Evolutionary conservation across 78 protist species (phyloP).

Genomic region (Planoprotostelium fungivorum): DNA sequence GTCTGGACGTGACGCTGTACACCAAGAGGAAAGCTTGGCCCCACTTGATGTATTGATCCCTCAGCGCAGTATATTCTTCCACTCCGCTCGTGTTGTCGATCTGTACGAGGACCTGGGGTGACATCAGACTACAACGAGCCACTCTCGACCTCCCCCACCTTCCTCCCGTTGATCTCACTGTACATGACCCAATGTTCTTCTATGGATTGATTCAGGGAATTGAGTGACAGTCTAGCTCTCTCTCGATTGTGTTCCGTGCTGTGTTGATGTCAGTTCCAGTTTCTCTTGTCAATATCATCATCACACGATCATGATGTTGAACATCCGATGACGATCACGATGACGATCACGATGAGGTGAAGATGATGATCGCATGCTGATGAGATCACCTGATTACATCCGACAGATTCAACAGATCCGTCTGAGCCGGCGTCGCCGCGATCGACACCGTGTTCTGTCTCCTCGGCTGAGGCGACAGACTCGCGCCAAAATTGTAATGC

Average conservation of each 20-base stretch:
- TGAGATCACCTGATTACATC: background rate
- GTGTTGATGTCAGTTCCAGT: no score
- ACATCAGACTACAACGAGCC: background rate
- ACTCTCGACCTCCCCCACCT: background rate
- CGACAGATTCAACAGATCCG: background rate
- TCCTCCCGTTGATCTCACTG: background rate
- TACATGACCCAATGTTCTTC: background rate
- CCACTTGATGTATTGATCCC: slow-evolving; percentile 74
- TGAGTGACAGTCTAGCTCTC: background rate
- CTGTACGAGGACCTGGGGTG: slow-evolving; percentile 1
- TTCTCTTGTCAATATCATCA: no score
- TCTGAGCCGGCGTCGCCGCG: background rate
- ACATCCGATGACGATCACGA: no score
- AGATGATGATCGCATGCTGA: no score
- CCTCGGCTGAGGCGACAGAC: no score
- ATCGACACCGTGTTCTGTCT: background rate
- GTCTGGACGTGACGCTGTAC: slow-evolving; percentile 64
- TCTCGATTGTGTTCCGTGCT: background rate
- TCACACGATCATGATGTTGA: no score
- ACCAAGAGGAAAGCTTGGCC: slow-evolving; percentile 87
- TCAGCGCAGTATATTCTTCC: slow-evolving; percentile 79
- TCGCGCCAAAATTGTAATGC: background rate
- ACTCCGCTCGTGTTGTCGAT: slow-evolving; percentile 87
- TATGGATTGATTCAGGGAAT: background rate
- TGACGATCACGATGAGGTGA: no score